Base-by-base conservation (phyloP, 75 land plant species). In the Pseudotsuga menziesii region DNA sequence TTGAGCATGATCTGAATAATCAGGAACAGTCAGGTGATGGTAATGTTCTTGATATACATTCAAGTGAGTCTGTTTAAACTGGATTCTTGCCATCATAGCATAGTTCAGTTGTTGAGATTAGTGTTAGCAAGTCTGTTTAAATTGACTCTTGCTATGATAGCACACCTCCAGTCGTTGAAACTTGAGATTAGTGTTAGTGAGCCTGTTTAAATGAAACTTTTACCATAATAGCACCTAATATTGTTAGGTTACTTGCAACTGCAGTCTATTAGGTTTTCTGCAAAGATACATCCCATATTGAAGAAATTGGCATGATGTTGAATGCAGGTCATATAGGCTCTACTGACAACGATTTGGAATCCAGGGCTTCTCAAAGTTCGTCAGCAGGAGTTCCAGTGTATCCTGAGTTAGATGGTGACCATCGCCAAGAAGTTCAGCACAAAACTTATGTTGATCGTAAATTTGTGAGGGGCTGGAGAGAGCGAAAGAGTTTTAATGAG, bases 1-100 rank as follows among this genome's bases (percentile, higher is more conserved):
- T 81, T 58, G 80, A 80, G 56, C 76, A 59, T 41, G 57, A 56
- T 56, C 56, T 44, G 23, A 60, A 60, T 5, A 22, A 20, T 20
- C 61, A 48, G 11, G 54, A 19, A 60, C 23, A 20, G 20, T 60
- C 23, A 60, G 61, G 20, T 60, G 61, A 60, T 4, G 61, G 61
- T 60, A 60, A 60, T 59, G 77, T 80, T 59, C 36, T 20, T 1
- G 75, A 2, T 17, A 56, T 58, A 25, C 20, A 58, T 32, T 56
- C 25, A 17, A 23, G 57, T 60, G 83, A 81, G 41, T 60, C 61
- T 19, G 61, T 60, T 20, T 60, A 20, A 12, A 20, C 23, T 60
- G 54, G 61, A 22, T n/a, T 60, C 61, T 20, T 20, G n/a, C 23
- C 15, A 0, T 60, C 8, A 22, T 20, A 22, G 20, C n/a, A 60